A percentile compares a stretch with the other conserved stretches of the same genome.
Evolutionary conservation across 2,329 filamentous ascomycete genomes (phyloP).

Genomic region (Paraconiothyrium sp.): DNA sequence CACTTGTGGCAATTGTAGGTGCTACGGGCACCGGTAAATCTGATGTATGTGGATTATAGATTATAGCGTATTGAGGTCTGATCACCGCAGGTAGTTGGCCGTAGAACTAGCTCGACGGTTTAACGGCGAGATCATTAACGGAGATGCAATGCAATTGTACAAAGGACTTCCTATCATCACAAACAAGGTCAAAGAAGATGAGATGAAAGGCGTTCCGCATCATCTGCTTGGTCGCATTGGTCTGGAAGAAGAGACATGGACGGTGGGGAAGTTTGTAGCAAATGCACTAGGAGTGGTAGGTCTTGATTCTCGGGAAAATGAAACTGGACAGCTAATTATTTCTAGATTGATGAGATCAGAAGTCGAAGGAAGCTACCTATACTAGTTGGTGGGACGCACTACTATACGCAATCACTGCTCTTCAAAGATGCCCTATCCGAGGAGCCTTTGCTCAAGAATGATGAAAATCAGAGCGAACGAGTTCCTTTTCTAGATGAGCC

Average conservation of each 20-base stretch:
- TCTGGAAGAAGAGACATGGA: constrained; percentile 82
- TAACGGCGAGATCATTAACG: constrained; percentile 95
- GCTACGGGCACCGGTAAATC: constrained; percentile 95
- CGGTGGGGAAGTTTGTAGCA: constrained; percentile 77
- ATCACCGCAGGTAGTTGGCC: constrained; percentile 72
- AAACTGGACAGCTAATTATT: constrained; percentile 12
- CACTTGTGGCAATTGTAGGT: constrained; percentile 83
- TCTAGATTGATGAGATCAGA: constrained; percentile 77
- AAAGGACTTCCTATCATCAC: constrained; percentile 91
- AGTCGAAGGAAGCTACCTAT: constrained; percentile 83
- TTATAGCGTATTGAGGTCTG: constrained; percentile 31
- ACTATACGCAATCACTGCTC: constrained; percentile 89
- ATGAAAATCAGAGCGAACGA: constrained; percentile 29
- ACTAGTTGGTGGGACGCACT: constrained; percentile 92
- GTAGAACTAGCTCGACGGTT: constrained; percentile 84
- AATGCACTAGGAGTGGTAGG: constrained; percentile 68
- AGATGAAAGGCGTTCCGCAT: constrained; percentile 83
- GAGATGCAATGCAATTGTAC: constrained; percentile 98
- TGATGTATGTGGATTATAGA: constrained; percentile 66
- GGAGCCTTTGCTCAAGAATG: constrained; percentile 47
- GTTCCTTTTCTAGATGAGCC: constrained; percentile 78
- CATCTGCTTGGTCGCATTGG: constrained; percentile 85
- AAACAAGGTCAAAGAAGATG: constrained; percentile 82
- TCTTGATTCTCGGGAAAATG: background rate
- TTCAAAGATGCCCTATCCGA: constrained; percentile 77